phyloP scores from a whole-genome alignment of 768 basidiomycete genomes.

The Amanita pallidorosea region DNA sequence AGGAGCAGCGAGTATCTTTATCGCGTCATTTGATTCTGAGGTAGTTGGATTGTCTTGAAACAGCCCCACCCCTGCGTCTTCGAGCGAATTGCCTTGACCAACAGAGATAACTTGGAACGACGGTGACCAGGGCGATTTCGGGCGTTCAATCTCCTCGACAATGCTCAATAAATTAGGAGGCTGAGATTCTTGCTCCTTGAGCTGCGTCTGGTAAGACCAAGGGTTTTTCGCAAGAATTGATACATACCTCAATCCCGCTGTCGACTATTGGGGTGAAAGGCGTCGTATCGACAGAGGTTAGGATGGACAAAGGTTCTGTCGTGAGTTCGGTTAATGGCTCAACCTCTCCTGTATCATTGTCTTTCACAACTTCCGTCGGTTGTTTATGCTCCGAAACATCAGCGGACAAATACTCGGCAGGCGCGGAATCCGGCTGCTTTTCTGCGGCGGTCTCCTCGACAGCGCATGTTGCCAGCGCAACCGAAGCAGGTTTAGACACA shows the following conservation, averaged over 20 bases:
- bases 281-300: background rate
- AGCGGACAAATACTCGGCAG: background rate
- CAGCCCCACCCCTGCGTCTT: conserved; percentile 10
- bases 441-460: background rate
- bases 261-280: conserved; percentile 4
- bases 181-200: background rate
- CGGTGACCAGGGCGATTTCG: conserved; percentile 41
- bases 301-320: background rate
- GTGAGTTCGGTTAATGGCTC: background rate
- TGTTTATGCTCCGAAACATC: background rate
- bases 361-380: background rate
- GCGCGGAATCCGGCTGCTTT: background rate
- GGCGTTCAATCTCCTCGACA: conserved; percentile 23
- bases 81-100: conserved; percentile 17
- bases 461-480: conserved; percentile 1
- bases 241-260: conserved; percentile 6
- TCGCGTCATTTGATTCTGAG: background rate
- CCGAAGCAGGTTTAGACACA: background rate
- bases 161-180: conserved; percentile 2
- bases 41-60: background rate
- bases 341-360: background rate
- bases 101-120: conserved; percentile 41
- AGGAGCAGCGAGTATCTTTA: background rate
- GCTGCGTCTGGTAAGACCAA: background rate
- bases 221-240: background rate